A percentile compares a stretch with the other conserved stretches of the same genome.
Conservation (phyloP, 345 rosid genomes). For the Eucalyptus erythrocorys region DNA sequence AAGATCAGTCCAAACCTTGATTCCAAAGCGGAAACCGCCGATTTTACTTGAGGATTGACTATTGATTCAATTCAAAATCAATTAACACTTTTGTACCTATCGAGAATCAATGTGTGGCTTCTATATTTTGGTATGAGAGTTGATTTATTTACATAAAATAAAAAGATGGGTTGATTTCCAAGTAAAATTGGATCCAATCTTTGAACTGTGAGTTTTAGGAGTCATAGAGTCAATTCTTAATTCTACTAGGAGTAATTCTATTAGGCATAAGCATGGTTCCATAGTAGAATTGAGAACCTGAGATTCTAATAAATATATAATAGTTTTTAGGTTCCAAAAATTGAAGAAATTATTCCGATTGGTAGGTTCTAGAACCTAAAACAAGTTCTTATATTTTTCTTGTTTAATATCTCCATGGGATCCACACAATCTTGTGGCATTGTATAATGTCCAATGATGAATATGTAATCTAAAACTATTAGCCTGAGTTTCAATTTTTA, state of each 20-base stretch:
- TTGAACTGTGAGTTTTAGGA: accelerated
- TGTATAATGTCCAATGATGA: no score
- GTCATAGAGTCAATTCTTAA: accelerated
- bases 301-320: no score
- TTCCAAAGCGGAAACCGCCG: accelerated
- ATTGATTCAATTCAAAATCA: accelerated
- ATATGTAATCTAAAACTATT: accelerated
- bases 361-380: accelerated
- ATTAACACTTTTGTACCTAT: no score
- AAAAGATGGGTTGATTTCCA: accelerated
- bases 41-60: background rate
- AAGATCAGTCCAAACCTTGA: background rate
- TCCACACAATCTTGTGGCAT: no score
- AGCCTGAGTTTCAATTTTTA: no score
- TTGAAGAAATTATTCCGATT: no score
- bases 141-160: background rate
- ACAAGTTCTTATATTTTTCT: no score
- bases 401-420: no score
- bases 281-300: accelerated
- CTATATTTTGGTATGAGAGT: background rate
- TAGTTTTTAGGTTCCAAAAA: no score
- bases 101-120: background rate
- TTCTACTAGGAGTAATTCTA: no score
- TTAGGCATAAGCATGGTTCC: no score
- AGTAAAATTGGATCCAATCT: accelerated